Evolutionary conservation across 352 stramenopile species (phyloP), one percentile per base, ranked within the genome.

Genomic region (Phytopythium oedochilum): DNA sequence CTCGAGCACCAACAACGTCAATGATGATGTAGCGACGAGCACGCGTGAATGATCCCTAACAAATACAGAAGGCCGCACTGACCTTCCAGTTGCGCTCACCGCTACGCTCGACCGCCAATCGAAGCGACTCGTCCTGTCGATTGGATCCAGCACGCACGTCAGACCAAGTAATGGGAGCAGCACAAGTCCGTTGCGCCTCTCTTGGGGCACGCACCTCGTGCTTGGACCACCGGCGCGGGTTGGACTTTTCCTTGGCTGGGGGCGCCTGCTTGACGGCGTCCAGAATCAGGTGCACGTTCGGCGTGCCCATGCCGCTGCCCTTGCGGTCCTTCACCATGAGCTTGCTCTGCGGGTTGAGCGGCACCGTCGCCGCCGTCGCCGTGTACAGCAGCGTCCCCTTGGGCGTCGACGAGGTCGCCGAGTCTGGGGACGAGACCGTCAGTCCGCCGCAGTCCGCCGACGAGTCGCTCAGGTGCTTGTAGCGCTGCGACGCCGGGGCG

Each of bases 41-140:
- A 29, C 39, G 7, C 0, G 32, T 25, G 7, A 5, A 34, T 2
- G 0, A 20, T 18, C 23, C 20, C 17, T 20, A 38, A 3, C 22
- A 48, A 2, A 45, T 6, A 36, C 18, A 23, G 12, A 7, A 28
- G 15, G 22, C 10, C 20, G 25, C 5, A 29, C 31, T 14, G n/a
- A 67, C 60, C 62, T 95, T 95, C 85, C 85, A 95, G 52, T 95
- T 95, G 57, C 85, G 81, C 52, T 95, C 85, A 3, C 85, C 85
- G 31, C 85, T 95, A 50, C 85, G 71, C 45, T 93, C 83, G n/a
- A 95, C 85, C 26, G 85, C 85, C 14, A 93, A 56, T 6, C 85
- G 68, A 53, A 95, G 64, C 32, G 85, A 93, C 54, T 95, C 85
- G 51, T 95, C 85, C 65, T 83, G 55, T 20, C 31, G 43, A 15